Conservation (phyloP, 352 stramenopile genomes). For the Phytophthora pini region DNA sequence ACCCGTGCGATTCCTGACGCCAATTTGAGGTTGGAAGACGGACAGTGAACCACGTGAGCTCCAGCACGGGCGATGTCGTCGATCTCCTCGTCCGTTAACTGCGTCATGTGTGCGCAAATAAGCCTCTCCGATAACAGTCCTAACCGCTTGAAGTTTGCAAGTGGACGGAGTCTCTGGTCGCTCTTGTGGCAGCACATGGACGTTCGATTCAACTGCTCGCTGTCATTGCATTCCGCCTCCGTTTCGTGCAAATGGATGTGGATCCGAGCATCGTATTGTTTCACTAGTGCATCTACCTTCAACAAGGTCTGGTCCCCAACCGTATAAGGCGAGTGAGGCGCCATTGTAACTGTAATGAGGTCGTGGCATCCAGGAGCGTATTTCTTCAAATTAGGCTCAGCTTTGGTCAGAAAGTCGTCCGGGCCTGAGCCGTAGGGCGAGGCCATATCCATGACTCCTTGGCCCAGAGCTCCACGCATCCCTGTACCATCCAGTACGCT, state of each 20-base stretch:
- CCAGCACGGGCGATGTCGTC: constrained; percentile 55
- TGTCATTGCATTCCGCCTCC: constrained; percentile 80
- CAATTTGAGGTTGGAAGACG: constrained; percentile 91
- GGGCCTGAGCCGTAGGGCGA: constrained; percentile 59
- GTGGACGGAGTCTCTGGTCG: constrained; percentile 69
- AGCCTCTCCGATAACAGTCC: constrained; percentile 73
- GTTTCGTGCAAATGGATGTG: constrained; percentile 92
- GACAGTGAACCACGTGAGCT: constrained; percentile 86
- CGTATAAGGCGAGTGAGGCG: constrained; percentile 88
- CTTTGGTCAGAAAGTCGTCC: constrained; percentile 82
- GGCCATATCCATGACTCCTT: constrained; percentile 81
- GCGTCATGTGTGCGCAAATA: constrained; percentile 83
- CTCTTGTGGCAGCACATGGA: constrained; percentile 87
- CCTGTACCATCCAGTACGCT: constrained; percentile 65
- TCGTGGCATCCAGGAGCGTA: constrained; percentile 60
- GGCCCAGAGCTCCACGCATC: constrained; percentile 72
- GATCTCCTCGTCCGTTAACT: constrained; percentile 88
- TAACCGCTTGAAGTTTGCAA: constrained; percentile 83
- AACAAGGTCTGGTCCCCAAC: constrained; percentile 70
- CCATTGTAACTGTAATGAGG: constrained; percentile 63
- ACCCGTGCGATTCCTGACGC: constrained; percentile 86
- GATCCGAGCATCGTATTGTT: constrained; percentile 67
- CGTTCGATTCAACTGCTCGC: constrained; percentile 58
- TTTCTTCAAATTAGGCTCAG: constrained; percentile 61
- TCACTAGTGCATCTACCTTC: constrained; percentile 48